Base-by-base conservation (phyloP, 2,329 filamentous ascomycete genomes). In the Hymenoscyphus albidus region DNA sequence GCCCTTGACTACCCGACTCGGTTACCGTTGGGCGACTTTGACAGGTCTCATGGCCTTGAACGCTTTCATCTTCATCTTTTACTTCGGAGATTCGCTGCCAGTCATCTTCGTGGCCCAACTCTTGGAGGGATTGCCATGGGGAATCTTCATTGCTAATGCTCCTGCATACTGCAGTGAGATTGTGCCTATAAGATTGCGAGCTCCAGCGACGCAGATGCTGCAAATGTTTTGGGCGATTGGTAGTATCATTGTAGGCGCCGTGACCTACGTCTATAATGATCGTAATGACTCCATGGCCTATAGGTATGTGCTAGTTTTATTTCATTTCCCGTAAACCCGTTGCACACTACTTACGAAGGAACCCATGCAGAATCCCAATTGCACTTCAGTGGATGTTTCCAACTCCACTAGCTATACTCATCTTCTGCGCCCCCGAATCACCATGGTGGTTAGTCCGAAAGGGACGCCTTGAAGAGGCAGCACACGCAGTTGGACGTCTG, bases 211-310 rank as follows among this genome's bases (percentile, higher is more conserved):
- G 2, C 82, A 85, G 75, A 88, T 85, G 81, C 70, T 88, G 75
- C 85, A 88, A 76, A 87, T 88, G 84, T 85, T 84, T 77, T 88
- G 85, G 85, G 82, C 85, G 18, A 83, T 88, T 71, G 85, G 85
- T 32, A 74, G 76, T 42, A 88, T 88, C 72, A 85, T 88, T 64
- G 85, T 88, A 31, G 82, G 80, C 39, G 85, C 76, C 65, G 80
- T 84, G 66, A 83, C 82, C 61, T 88, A 84, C 74, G 72, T 75
- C 58, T 86, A 85, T 77, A 78, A 85, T 67, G 72, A 70, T 54
- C 71, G 67, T 57, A 0, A 64, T 16, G 64, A 74, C 67, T 32
- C 72, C 3, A 64, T 57, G 5, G 77, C 81, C 0, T 83, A 80
- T 75, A 78, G 75, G 80, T 82, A 74, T 65, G 78, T 77, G 61